phyloP scores from a whole-genome alignment of 2,329 filamentous ascomycete species.

The Podosphaera fusca region DNA sequence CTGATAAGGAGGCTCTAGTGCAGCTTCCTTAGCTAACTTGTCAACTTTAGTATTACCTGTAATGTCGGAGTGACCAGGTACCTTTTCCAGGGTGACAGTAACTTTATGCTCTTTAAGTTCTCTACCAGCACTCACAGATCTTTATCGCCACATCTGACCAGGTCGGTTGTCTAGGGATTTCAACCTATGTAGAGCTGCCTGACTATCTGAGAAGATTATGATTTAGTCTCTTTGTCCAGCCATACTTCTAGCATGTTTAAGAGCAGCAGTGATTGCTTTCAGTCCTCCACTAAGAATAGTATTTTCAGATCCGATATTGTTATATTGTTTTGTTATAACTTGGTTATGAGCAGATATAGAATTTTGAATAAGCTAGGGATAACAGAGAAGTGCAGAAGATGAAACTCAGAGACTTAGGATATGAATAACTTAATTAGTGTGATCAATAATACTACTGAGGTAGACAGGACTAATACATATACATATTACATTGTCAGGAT shows the following conservation, averaged over 20 bases:
- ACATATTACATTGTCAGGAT: no score
- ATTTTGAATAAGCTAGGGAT: no score
- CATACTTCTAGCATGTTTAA: not conserved
- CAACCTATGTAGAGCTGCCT: not conserved
- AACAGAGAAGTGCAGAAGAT: no score
- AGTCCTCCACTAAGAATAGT: not conserved
- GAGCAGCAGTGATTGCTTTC: not conserved
- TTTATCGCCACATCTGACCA: not conserved
- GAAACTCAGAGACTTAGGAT: no score
- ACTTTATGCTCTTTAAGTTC: not conserved
- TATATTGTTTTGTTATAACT: no score
- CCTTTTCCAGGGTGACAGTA: not conserved
- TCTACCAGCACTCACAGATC: not conserved
- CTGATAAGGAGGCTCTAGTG: no score
- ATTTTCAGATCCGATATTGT: not conserved
- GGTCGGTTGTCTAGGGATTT: not conserved
- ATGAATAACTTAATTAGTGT: no score
- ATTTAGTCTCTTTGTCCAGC: not conserved
- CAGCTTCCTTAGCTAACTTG: not conserved
- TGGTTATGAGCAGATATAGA: no score
- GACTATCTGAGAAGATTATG: not conserved
- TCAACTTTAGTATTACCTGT: not conserved
- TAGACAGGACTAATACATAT: no score
- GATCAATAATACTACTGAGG: no score
- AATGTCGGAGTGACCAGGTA: not conserved